Evolutionary conservation across 345 rosid species (phyloP).

Genomic region (Geranium rotundifolium): DNA sequence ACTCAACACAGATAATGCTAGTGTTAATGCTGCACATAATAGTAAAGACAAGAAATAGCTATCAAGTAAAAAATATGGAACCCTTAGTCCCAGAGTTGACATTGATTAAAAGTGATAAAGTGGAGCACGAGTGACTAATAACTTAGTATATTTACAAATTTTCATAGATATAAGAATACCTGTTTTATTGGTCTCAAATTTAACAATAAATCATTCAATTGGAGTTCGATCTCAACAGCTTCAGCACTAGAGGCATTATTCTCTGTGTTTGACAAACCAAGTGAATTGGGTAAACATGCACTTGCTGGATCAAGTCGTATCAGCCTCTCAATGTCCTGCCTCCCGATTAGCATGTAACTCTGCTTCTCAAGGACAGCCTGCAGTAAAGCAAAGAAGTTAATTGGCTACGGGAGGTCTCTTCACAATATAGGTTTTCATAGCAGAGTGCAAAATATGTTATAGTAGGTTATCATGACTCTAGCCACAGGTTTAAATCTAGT

Average conservation of each 20-base stretch:
- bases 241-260: slow-evolving; percentile 33
- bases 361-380: slow-evolving; percentile 99
- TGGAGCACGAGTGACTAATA: not conserved
- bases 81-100: not conserved
- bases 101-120: not conserved
- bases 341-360: slow-evolving; percentile 94
- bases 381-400: slow-evolving; percentile 19
- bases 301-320: slow-evolving; percentile 81
- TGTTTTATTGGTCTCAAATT: slow-evolving; percentile 77
- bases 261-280: slow-evolving; percentile 29
- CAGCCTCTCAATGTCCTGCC: slow-evolving; percentile 94
- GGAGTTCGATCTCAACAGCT: slow-evolving; percentile 43
- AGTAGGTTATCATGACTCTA: too few relatives aligned
- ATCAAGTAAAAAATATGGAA: not conserved
- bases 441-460: not conserved
- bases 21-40: not conserved
- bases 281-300: slow-evolving; percentile 51
- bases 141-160: not conserved
- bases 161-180: slow-evolving; percentile 29
- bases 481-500: too few relatives aligned
- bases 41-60: not conserved
- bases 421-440: not conserved
- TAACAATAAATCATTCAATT: slow-evolving; percentile 60
- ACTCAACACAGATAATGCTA: not conserved
- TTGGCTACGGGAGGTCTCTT: slow-evolving; percentile 6